Conservation (phyloP, 2,329 filamentous ascomycete genomes). For the Fusarium brachygibbosum region DNA sequence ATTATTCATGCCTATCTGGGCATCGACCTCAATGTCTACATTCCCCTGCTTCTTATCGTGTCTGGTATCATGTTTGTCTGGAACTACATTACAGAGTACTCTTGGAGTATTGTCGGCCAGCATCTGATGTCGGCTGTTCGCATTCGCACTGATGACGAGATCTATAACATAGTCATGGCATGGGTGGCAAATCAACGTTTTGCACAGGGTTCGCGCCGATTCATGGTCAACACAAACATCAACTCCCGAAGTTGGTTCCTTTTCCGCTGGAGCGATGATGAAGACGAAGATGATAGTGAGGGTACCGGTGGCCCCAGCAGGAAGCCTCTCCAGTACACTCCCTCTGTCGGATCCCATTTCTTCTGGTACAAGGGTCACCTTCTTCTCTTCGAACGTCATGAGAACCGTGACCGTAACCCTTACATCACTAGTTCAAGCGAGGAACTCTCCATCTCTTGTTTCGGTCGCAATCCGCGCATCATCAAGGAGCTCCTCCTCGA, state of each 20-base stretch:
- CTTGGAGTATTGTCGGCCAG: constrained; percentile 62
- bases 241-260: constrained; percentile 66
- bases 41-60: constrained; percentile 68
- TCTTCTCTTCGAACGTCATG: constrained; percentile 68
- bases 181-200: constrained; percentile 76
- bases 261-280: constrained; percentile 60
- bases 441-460: constrained; percentile 71
- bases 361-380: constrained; percentile 75
- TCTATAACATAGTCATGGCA: constrained; percentile 79
- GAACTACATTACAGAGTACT: constrained; percentile 65
- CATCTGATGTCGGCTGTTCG: constrained; percentile 76
- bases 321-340: constrained; percentile 72
- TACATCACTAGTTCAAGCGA: constrained; percentile 66
- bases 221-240: constrained; percentile 74
- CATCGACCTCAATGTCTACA: constrained; percentile 73
- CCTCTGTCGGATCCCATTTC: constrained; percentile 74
- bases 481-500: constrained; percentile 74
- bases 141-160: constrained; percentile 77
- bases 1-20: constrained; percentile 68
- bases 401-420: constrained; percentile 61
- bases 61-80: constrained; percentile 65
- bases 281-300: constrained; percentile 60
- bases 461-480: constrained; percentile 71
- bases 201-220: constrained; percentile 69
- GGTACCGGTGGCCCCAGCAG: constrained; percentile 54